Base-by-base conservation (phyloP, 257 asterid species). In the Henckelia pumila region DNA sequence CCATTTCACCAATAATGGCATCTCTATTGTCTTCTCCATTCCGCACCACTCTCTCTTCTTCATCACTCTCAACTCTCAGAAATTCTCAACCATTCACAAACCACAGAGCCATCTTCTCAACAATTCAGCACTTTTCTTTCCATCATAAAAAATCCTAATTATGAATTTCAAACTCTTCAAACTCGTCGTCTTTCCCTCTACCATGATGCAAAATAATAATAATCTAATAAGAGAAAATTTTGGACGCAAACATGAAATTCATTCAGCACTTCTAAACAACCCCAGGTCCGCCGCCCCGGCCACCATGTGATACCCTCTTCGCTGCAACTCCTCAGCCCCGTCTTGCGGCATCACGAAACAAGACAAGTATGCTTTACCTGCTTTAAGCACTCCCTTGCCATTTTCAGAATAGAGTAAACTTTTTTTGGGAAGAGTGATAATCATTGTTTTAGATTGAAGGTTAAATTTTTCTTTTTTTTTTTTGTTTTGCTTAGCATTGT, bases 331-430 rank as follows among this genome's bases (percentile, higher is more conserved):
- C 7, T 47, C 55, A 8, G 55, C 55, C 21, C 55, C 55, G 8
- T 47, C 55, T 5, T 47, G 55, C 8, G 55, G 55, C 55, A 47
- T 47, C 21, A 6, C 55, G 55, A 47, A 47, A 16, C 55, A 20
- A 17, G 55, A 47, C 17, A 47, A 47, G 17, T 16, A 16, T 47
- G 55, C 55, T 47, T 47, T 16, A 14, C 55, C 55, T 14, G 20
- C 2, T 14, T 47, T 47, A 1, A 47, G 55, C 55, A 63, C 80
- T 0, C 74, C 78, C 8, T 70, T 79, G n/a, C n/a, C n/a, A n/a
- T n/a, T n/a, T n/a, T n/a, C n/a, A n/a, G n/a, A n/a, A n/a, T n/a
- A n/a, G n/a, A n/a, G n/a, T n/a, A n/a, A n/a, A n/a, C n/a, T n/a
- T n/a, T n/a, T n/a, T n/a, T n/a, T n/a, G n/a, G n/a, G n/a, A n/a